Conservation (phyloP, 805 yeast genomes). For the Saccharomycopsis capsularis region DNA sequence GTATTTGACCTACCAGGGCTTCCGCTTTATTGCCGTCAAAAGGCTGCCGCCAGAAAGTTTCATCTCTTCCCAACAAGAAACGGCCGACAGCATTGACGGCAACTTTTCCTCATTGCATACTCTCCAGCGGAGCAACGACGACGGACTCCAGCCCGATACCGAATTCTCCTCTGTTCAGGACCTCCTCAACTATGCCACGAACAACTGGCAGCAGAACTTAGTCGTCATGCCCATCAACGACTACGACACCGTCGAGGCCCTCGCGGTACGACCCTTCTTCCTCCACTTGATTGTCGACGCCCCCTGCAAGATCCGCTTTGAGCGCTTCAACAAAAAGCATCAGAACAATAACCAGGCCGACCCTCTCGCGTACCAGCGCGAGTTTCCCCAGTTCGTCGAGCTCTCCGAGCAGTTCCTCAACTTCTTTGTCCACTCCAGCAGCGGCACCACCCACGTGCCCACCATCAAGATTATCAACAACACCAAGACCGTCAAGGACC, state of each 20-base stretch:
- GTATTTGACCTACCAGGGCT: slow-evolving; percentile 51
- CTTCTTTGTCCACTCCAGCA: slow-evolving; percentile 27
- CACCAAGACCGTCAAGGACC: slow-evolving; percentile 30
- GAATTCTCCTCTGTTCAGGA: slow-evolving; percentile 36
- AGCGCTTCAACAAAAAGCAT: slow-evolving; percentile 21
- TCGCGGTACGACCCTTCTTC: slow-evolving; percentile 74
- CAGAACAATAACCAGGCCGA: slow-evolving; percentile 6
- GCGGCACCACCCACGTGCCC: slow-evolving; percentile 39
- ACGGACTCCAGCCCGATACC: slow-evolving; percentile 24
- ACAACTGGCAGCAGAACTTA: slow-evolving; percentile 54
- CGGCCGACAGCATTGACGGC: slow-evolving; percentile 21
- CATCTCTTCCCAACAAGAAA: slow-evolving; percentile 17
- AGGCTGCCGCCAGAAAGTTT: slow-evolving; percentile 25
- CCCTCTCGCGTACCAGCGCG: no score
- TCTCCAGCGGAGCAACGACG: no score
- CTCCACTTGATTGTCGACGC: slow-evolving; percentile 75
- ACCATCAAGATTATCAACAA: slow-evolving; percentile 53
- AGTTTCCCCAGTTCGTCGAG: slow-evolving; percentile 33
- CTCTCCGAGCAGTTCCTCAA: slow-evolving; percentile 30
- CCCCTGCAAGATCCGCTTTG: slow-evolving; percentile 43
- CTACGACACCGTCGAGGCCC: slow-evolving; percentile 35
- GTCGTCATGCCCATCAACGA: slow-evolving; percentile 49
- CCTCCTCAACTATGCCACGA: slow-evolving; percentile 55
- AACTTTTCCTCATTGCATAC: slow-evolving; percentile 16
- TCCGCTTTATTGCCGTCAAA: slow-evolving; percentile 30